A percentile compares a stretch with the other conserved stretches of the same genome.
These are phyloP conservation scores for Phaffia tasmanica DNA, from an alignment of 768 basidiomycete genomes.

Conservation along the genomic window DNA sequence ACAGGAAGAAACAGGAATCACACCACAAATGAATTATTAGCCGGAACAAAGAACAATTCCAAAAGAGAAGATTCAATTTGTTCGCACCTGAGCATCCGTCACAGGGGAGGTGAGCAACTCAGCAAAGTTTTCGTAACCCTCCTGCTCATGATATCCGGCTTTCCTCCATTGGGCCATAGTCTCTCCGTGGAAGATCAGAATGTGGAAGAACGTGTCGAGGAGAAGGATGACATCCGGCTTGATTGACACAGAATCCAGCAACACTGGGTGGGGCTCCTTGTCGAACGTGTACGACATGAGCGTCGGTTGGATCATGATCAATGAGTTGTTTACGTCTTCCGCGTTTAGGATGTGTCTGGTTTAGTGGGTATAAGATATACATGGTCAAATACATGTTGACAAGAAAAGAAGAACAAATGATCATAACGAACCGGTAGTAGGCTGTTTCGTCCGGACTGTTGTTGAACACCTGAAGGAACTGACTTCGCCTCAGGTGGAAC, in stretches of 20 bases:
- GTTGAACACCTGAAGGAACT: constrained; percentile 98
- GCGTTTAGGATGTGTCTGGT: constrained; percentile 82
- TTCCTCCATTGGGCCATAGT: constrained; percentile 96
- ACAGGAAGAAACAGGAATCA: not conserved
- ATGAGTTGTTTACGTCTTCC: constrained; percentile 96
- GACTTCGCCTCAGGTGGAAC: constrained; percentile 95
- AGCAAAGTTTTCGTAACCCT: constrained; percentile 97
- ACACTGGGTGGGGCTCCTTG: constrained; percentile 71
- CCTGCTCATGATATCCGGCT: constrained; percentile 95
- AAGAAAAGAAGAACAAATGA: not conserved
- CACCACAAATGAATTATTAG: not conserved
- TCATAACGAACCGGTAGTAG: constrained; percentile 66
- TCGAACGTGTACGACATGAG: constrained; percentile 98
- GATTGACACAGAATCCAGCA: constrained; percentile 94
- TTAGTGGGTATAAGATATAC: not conserved
- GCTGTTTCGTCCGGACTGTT: constrained; percentile 99
- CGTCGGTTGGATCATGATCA: constrained; percentile 99
- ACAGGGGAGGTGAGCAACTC: constrained; percentile 78
- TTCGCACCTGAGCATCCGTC: constrained; percentile 68
- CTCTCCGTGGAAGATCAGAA: constrained; percentile 98
- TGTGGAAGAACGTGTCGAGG: constrained; percentile 99
- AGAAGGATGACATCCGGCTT: constrained; percentile 92
- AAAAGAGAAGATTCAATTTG: not conserved
- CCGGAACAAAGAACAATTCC: not conserved
- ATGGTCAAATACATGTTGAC: not conserved